These are phyloP conservation scores for Cucurbita argyrosperma DNA, from an alignment of 306 rosid genomes.

Conservation along the genomic window DNA sequence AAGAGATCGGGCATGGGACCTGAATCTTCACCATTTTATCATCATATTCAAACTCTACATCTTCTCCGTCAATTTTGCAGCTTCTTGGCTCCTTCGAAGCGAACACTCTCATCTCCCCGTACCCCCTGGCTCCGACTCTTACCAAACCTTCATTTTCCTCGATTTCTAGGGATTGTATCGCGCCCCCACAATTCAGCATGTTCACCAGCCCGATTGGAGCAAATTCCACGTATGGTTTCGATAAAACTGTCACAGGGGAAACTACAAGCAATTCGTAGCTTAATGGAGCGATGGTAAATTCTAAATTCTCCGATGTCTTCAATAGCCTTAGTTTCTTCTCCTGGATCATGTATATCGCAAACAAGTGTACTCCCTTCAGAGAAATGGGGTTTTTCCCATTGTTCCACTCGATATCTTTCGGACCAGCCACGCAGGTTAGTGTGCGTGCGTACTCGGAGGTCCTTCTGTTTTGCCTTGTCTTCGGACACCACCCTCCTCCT, in stretches of 20 bases:
- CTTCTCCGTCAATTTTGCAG: constrained; percentile 37
- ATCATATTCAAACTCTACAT: constrained; percentile 30
- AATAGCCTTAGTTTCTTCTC: constrained; percentile 38
- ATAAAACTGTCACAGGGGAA: constrained; percentile 24
- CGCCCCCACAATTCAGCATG: constrained; percentile 64
- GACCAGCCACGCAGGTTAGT: constrained; percentile 31
- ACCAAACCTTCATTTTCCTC: constrained; percentile 22
- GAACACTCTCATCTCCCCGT: constrained; percentile 45
- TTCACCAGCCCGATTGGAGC: constrained; percentile 56
- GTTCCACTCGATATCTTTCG: constrained; percentile 52
- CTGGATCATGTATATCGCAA: constrained; percentile 37
- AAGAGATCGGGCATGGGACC: constrained; percentile 35
- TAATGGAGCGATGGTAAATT: constrained; percentile 46
- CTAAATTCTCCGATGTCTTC: constrained; percentile 22
- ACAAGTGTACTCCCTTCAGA: constrained; percentile 19
- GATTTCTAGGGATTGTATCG: constrained; percentile 29
- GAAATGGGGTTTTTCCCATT: constrained; percentile 28
- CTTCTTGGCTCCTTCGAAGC: constrained; percentile 37
- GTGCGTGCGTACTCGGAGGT: constrained; percentile 23
- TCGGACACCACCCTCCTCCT: constrained; percentile 80
- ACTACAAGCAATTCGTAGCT: constrained; percentile 37
- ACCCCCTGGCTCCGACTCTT: constrained; percentile 27
- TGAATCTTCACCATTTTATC: constrained; percentile 26
- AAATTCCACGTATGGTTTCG: constrained; percentile 23
- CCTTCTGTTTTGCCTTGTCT: constrained; percentile 35